Evolutionary conservation across 2,329 filamentous ascomycete genomes (phyloP).

Genomic region (Exophiala sp.): DNA sequence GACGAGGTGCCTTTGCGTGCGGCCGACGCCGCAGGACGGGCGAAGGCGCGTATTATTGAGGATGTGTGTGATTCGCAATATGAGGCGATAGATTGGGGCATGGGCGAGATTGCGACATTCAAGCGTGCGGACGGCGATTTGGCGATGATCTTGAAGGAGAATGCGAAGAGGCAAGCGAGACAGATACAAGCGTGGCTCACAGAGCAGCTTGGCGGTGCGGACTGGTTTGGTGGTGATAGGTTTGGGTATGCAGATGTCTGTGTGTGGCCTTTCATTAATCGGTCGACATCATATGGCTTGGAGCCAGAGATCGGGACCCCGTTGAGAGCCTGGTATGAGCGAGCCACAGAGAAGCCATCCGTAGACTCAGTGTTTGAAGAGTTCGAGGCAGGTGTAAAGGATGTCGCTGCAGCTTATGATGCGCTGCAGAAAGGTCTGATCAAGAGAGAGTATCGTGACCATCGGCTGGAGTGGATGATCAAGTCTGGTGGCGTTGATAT

Average conservation of each 20-base stretch:
- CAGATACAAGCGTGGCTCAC: conserved; percentile 14
- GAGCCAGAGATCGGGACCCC: too few species aligned
- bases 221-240: conserved; percentile 13
- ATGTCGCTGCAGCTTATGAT: too few species aligned
- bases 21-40: too few species aligned
- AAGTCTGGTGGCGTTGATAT: conserved; percentile 18
- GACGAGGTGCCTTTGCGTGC: too few species aligned
- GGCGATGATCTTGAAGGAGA: too few species aligned
- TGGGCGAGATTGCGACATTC: too few species aligned
- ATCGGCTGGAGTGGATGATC: conserved; percentile 25
- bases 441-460: conserved; percentile 18
- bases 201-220: conserved; percentile 8
- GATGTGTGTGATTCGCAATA: conserved; percentile 23
- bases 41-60: conserved; percentile 19
- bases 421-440: conserved; percentile 11
- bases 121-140: too few species aligned
- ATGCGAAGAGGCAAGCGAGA: conserved; percentile 1
- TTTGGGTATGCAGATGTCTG: conserved; percentile 17
- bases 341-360: too few species aligned
- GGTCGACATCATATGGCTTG: conserved; percentile 4
- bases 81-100: conserved; percentile 18
- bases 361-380: too few species aligned
- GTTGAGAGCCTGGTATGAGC: conserved; percentile 9
- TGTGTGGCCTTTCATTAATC: conserved; percentile 11
- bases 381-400: neutral